Percentiles rank a stretch among this genome's conserved stretches.
phyloP scores from a whole-genome alignment of 176 grass and related monocot species.

The Secale cereale region DNA sequence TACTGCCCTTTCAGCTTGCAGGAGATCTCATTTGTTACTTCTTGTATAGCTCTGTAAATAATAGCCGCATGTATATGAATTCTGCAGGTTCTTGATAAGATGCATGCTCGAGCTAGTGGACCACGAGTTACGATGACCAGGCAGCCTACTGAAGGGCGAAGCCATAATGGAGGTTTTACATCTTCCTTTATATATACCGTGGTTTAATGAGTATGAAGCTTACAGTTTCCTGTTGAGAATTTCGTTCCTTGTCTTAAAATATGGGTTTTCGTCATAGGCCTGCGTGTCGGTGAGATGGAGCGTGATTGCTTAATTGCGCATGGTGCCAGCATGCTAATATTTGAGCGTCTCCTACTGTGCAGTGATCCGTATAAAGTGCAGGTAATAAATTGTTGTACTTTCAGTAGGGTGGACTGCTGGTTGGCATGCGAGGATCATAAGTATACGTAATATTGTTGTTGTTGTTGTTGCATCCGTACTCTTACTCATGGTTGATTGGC shows the following conservation, averaged over 20 bases:
- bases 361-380: conserved; percentile 95
- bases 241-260: neutral
- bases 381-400: conserved; percentile 36
- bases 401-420: neutral
- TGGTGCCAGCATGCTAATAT: conserved; percentile 90
- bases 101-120: conserved; percentile 89
- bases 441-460: neutral
- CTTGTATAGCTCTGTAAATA: conserved; percentile 2
- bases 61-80: neutral
- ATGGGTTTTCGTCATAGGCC: conserved; percentile 24
- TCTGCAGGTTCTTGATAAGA: conserved; percentile 84
- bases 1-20: neutral
- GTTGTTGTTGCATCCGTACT: neutral
- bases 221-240: neutral
- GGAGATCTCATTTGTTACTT: neutral
- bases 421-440: neutral
- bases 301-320: conserved; percentile 93
- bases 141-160: conserved; percentile 85
- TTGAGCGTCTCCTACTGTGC: conserved; percentile 78
- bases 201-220: neutral
- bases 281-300: conserved; percentile 94
- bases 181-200: neutral
- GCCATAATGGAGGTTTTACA: conserved; percentile 69
- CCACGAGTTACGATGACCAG: conserved; percentile 63
- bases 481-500: neutral